These are phyloP conservation scores for Falciphora oryzae DNA, from an alignment of 2,329 filamentous ascomycete genomes.

Conservation along the genomic window DNA sequence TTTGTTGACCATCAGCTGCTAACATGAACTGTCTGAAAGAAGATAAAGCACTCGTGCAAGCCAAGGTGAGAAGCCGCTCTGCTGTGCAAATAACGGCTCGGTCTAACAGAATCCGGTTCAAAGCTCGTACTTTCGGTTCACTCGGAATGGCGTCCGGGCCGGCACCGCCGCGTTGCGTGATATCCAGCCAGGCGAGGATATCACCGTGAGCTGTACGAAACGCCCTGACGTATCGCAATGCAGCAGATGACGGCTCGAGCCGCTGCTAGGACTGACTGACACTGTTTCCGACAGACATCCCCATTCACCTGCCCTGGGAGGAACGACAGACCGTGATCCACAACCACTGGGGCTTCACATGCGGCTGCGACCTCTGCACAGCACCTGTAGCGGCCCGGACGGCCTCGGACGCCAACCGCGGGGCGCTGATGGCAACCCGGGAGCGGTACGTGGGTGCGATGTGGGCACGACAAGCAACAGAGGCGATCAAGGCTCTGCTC, in stretches of 20 bases:
- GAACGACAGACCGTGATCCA: conserved; percentile 17
- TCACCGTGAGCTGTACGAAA: conserved; percentile 24
- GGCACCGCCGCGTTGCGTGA: conserved; percentile 21
- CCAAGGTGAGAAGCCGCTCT: conserved; percentile 19
- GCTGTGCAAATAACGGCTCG: neutral
- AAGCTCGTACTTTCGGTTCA: conserved; percentile 20
- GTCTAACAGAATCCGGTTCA: conserved; percentile 1
- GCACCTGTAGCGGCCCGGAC: neutral
- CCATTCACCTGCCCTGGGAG: conserved; percentile 14
- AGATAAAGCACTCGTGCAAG: conserved; percentile 23
- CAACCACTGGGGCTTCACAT: conserved; percentile 20
- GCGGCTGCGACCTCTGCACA: conserved; percentile 19
- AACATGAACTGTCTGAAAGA: conserved; percentile 11
- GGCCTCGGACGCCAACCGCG: conserved; percentile 5
- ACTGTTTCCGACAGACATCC: conserved; percentile 16
- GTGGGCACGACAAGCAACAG: neutral
- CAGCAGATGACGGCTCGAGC: neutral
- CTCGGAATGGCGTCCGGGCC: conserved; percentile 17
- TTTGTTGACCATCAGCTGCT: too few relatives aligned
- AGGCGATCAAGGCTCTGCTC: conserved; percentile 3
- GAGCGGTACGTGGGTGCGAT: conserved; percentile 2
- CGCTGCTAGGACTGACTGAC: neutral
- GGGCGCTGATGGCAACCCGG: neutral
- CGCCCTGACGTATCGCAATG: neutral
- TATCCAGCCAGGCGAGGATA: conserved; percentile 24